Evolutionary conservation across 768 basidiomycete genomes (phyloP).

Genomic region (Russula brevipes): DNA sequence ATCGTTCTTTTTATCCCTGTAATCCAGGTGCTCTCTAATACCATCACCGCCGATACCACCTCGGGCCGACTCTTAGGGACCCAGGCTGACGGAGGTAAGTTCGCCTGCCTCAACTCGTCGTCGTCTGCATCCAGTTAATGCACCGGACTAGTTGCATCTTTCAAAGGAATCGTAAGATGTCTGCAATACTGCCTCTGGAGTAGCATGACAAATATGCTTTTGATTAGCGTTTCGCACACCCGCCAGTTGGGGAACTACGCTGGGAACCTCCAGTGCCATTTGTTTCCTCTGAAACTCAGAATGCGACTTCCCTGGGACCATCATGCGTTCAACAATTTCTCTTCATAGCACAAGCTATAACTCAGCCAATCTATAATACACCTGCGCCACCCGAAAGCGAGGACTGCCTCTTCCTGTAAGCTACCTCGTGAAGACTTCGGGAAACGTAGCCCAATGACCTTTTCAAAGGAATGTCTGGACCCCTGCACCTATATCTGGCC

Average conservation of each 20-base stretch:
- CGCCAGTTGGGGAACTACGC: constrained; percentile 8
- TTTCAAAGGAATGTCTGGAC: constrained; percentile 14
- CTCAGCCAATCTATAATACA: not conserved
- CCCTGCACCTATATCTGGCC: not conserved
- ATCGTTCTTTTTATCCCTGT: not conserved
- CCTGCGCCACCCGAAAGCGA: constrained; percentile 3
- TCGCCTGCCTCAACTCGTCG: not conserved
- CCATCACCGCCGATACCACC: constrained; percentile 2
- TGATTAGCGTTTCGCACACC: constrained; percentile 13
- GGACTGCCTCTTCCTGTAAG: constrained; percentile 19
- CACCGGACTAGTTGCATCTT: constrained; percentile 7
- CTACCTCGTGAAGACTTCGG: not conserved
- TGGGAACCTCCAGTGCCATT: constrained; percentile 13
- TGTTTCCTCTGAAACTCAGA: constrained; percentile 3
- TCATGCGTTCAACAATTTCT: constrained; percentile 18
- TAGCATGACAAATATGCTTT: not conserved
- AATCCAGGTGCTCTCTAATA: not conserved
- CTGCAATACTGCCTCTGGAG: not conserved
- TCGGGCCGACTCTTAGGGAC: constrained; percentile 2
- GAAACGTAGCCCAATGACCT: not conserved
- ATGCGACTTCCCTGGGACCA: constrained; percentile 13
- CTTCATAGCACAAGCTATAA: not conserved
- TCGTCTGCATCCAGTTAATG: not conserved
- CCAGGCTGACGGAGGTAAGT: constrained; percentile 11
- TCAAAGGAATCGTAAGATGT: constrained; percentile 17